Evolutionary conservation across 176 grass and related monocot species (phyloP).

Genomic region (Aegilops longissima): DNA sequence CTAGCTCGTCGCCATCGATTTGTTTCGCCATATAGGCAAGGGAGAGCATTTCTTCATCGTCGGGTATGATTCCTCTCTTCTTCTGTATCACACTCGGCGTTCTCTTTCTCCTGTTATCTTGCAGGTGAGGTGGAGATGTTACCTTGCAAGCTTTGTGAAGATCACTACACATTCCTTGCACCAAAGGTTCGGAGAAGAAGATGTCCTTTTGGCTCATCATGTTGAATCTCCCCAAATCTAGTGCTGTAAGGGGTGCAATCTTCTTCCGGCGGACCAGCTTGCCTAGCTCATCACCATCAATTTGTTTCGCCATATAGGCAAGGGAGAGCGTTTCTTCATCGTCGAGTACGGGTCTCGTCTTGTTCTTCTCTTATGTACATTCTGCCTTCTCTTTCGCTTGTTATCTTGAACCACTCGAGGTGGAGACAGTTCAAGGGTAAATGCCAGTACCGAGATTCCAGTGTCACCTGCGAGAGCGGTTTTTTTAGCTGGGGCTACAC

Average conservation of each 20-base stretch:
- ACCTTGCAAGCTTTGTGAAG: conserved; percentile 34
- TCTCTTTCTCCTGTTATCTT: too few species aligned
- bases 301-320: conserved; percentile 50
- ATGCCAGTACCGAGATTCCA: neutral
- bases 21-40: conserved; percentile 55
- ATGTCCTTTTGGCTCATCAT: conserved; percentile 39
- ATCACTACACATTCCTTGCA: conserved; percentile 53
- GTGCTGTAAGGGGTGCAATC: conserved; percentile 50
- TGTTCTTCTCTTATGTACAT: too few species aligned
- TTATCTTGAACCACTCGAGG: conserved; percentile 31
- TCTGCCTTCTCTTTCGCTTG: conserved; percentile 26
- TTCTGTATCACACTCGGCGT: too few species aligned
- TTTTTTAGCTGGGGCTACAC: too few species aligned
- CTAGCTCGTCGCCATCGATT: conserved; percentile 26
- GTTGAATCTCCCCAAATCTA: conserved; percentile 56
- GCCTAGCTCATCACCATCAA: conserved; percentile 22
- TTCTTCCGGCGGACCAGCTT: conserved; percentile 53
- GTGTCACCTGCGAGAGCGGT: too few species aligned
- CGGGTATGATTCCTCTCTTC: neutral
- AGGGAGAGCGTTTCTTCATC: conserved; percentile 51
- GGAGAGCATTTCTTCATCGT: conserved; percentile 43
- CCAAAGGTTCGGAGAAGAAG: conserved; percentile 52
- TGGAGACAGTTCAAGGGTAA: conserved; percentile 52
- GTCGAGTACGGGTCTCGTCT: neutral
- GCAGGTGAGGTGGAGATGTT: too few species aligned